Evolutionary conservation across 768 basidiomycete genomes (phyloP).

Genomic region (Boletus vermiculosoides): DNA sequence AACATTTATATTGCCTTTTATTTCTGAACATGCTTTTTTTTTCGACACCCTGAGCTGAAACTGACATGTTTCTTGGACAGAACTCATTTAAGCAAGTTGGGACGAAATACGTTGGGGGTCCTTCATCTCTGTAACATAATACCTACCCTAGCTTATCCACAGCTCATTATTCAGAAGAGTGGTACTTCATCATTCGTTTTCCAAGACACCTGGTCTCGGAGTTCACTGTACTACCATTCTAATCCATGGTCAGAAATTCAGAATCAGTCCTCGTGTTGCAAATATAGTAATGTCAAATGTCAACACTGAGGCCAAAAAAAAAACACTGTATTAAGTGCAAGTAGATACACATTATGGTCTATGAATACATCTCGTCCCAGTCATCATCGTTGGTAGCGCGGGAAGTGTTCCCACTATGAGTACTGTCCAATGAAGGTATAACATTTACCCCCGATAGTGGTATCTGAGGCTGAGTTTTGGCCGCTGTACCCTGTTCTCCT

Average conservation of each 20-base stretch:
- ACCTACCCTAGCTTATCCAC: neutral
- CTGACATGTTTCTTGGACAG: constrained; percentile 14
- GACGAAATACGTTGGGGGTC: neutral
- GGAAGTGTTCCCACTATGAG: constrained; percentile 7
- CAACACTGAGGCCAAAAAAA: neutral
- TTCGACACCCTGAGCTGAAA: neutral
- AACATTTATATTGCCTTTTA: constrained; percentile 22
- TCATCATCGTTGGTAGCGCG: constrained; percentile 48
- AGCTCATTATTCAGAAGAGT: neutral
- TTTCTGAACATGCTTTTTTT: constrained; percentile 13
- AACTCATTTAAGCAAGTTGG: neutral
- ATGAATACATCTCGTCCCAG: constrained; percentile 67
- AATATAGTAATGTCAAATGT: neutral
- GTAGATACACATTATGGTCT: constrained; percentile 1
- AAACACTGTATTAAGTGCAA: neutral
- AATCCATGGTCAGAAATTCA: neutral
- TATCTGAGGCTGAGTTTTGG: constrained; percentile 15
- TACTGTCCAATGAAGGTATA: constrained; percentile 12
- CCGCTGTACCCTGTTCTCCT: constrained; percentile 8
- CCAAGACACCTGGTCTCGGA: neutral
- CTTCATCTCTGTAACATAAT: no score
- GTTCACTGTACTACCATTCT: neutral
- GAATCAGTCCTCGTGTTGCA: neutral
- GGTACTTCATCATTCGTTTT: neutral
- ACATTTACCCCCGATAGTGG: constrained; percentile 27